Evolutionary conservation across 2,329 filamentous ascomycete genomes (phyloP).

Genomic region (Colletotrichum acutatum): DNA sequence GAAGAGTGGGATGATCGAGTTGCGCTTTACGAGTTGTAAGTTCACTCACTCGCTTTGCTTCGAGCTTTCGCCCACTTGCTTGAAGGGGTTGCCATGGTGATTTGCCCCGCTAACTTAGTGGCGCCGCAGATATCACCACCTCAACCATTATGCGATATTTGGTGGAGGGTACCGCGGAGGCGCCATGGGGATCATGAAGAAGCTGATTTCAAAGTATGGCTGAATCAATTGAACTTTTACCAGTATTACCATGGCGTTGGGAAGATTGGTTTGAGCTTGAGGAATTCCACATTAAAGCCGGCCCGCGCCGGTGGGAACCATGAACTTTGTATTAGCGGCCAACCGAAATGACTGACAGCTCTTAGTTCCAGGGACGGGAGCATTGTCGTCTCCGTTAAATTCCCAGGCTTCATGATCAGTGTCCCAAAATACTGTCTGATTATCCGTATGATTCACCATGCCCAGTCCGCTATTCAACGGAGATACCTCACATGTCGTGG

Average conservation of each 20-base stretch:
- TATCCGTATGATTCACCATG: neutral
- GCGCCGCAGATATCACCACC: conserved; percentile 78
- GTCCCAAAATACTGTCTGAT: neutral
- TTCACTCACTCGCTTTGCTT: conserved; percentile 39
- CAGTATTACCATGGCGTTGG: neutral
- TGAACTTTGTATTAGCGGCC: neutral
- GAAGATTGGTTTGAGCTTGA: neutral
- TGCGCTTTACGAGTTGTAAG: conserved; percentile 83
- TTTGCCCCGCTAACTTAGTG: conserved; percentile 37
- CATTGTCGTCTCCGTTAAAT: neutral
- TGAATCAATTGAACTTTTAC: neutral
- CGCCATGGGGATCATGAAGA: conserved; percentile 83
- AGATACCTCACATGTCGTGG: conserved; percentile 9
- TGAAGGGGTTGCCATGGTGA: conserved; percentile 1
- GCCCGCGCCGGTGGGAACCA: conserved; percentile 25
- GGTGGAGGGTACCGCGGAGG: conserved; percentile 81
- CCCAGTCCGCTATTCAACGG: too few species aligned
- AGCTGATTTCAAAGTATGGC: conserved; percentile 78
- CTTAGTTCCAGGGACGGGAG: conserved; percentile 2
- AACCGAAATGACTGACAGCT: neutral
- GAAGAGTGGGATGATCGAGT: conserved; percentile 89
- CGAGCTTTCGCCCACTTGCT: neutral
- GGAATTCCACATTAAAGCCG: conserved; percentile 17
- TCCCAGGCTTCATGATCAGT: neutral
- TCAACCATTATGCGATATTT: conserved; percentile 90